Percentiles rank a stretch among this genome's conserved stretches.
Evolutionary conservation across 208 protist genomes (phyloP).

Genomic region (Crithidia sp.): DNA sequence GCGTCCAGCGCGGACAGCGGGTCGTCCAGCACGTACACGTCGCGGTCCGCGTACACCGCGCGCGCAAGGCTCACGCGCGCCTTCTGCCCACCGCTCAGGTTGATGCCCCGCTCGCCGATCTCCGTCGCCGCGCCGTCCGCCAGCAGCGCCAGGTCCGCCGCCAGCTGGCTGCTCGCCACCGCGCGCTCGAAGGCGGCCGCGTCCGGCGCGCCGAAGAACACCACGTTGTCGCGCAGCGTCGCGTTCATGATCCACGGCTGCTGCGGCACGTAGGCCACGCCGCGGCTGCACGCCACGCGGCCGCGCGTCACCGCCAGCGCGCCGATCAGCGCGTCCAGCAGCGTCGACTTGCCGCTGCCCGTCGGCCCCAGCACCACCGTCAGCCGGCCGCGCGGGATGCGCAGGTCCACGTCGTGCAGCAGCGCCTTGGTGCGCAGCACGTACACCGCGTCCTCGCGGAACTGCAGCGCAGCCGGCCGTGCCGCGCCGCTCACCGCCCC

Average conservation of each 20-base stretch:
- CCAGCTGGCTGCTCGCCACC: slow-evolving; percentile 69
- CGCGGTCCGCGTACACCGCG: slow-evolving; percentile 74
- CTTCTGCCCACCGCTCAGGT: neutral
- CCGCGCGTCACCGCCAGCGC: slow-evolving; percentile 39
- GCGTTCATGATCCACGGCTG: slow-evolving; percentile 90
- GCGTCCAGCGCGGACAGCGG: slow-evolving; percentile 61
- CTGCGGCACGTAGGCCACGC: slow-evolving; percentile 89
- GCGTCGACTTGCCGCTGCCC: slow-evolving; percentile 54
- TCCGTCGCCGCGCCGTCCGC: slow-evolving; percentile 77
- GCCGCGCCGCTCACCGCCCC: neutral
- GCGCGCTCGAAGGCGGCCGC: slow-evolving; percentile 44
- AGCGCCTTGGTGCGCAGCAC: slow-evolving; percentile 13
- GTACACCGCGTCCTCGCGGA: slow-evolving; percentile 1
- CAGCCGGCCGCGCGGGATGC: slow-evolving; percentile 32
- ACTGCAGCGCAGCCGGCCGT: neutral
- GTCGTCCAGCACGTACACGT: slow-evolving; percentile 90
- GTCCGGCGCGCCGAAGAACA: slow-evolving; percentile 81
- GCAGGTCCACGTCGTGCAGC: slow-evolving; percentile 41
- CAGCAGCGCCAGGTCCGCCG: slow-evolving; percentile 81
- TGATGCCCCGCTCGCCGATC: slow-evolving; percentile 70
- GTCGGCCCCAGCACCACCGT: slow-evolving; percentile 20
- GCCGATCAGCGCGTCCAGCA: slow-evolving; percentile 51
- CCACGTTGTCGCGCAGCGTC: slow-evolving; percentile 91
- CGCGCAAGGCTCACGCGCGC: slow-evolving; percentile 74
- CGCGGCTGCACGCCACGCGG: slow-evolving; percentile 13